Percentiles rank a stretch among this genome's conserved stretches.
phyloP scores from a whole-genome alignment of 202 grass and related monocot genomes.

The Thinopyrum obtusiflorum region DNA sequence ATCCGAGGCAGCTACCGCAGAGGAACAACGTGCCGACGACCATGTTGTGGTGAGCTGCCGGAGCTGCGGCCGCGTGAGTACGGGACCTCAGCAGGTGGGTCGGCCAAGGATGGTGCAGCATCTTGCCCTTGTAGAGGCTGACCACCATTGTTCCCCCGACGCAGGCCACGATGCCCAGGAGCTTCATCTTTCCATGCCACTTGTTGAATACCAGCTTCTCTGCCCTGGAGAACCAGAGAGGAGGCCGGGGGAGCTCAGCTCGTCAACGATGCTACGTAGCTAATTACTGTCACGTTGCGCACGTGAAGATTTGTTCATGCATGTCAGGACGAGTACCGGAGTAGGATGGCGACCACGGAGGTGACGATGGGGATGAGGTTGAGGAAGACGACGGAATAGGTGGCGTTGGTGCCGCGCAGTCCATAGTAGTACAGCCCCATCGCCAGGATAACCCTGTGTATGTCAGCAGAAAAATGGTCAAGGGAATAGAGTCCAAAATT shows the following conservation, averaged over 20 bases:
- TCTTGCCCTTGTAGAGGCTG: conserved; percentile 40
- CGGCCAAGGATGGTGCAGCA: conserved; percentile 20
- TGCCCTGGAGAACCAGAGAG: not conserved
- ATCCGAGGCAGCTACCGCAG: conserved; percentile 28
- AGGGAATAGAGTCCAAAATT: too few species aligned
- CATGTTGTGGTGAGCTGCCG: not conserved
- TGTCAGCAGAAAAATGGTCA: too few species aligned
- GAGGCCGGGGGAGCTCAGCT: not conserved
- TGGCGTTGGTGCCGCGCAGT: conserved; percentile 24
- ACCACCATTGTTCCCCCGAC: conserved; percentile 41
- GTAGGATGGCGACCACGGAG: conserved; percentile 23
- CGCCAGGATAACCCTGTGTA: conserved; percentile 15
- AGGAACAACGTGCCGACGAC: conserved; percentile 16
- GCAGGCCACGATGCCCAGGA: conserved; percentile 29
- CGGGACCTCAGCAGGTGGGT: not conserved
- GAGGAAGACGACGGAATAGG: conserved; percentile 37
- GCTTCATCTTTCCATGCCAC: conserved; percentile 32
- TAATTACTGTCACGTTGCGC: not conserved
- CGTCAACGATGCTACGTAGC: not conserved
- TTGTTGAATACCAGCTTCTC: conserved; percentile 30
- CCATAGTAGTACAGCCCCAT: conserved; percentile 53
- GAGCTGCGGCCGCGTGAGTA: not conserved
- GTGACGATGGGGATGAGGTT: conserved; percentile 43
- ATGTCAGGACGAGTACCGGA: not conserved
- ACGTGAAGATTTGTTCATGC: not conserved